Evolutionary conservation across 208 protist genomes (phyloP).

Genomic region (Endotrypanum monterogeii): DNA sequence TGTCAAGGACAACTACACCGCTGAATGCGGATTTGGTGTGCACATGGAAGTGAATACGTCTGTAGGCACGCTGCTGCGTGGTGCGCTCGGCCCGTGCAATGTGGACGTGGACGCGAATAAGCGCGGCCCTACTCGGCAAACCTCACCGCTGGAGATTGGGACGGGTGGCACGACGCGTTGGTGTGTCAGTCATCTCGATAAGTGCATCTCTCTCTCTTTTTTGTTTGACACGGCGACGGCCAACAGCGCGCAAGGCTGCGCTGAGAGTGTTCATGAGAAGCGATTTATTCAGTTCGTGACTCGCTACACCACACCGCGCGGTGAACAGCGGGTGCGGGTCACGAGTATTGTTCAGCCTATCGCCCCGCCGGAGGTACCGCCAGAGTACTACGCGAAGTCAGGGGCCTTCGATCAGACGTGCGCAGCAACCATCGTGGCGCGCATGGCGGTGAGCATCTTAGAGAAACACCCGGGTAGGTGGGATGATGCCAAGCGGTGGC

Average conservation of each 20-base stretch:
- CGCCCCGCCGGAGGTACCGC: slow-evolving; percentile 38
- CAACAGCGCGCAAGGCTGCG: slow-evolving; percentile 19
- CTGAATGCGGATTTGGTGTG: slow-evolving; percentile 62
- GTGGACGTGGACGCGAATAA: slow-evolving; percentile 57
- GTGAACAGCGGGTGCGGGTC: slow-evolving; percentile 86
- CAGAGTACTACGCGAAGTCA: slow-evolving; percentile 50
- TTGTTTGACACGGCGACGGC: slow-evolving; percentile 84
- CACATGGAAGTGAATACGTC: slow-evolving; percentile 75
- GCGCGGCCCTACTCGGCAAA: slow-evolving; percentile 17
- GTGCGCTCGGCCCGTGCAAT: slow-evolving; percentile 71
- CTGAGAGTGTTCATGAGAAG: slow-evolving; percentile 26
- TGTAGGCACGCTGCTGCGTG: slow-evolving; percentile 70
- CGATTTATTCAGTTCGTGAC: slow-evolving; percentile 96
- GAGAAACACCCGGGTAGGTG: slow-evolving; percentile 71
- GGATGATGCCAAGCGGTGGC: slow-evolving; percentile 96
- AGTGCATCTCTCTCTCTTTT: slow-evolving; percentile 58
- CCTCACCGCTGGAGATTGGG: slow-evolving; percentile 68
- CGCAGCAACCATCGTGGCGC: slow-evolving; percentile 71
- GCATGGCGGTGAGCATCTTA: slow-evolving; percentile 73
- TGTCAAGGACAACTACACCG: slow-evolving; percentile 26
- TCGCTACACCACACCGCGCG: slow-evolving; percentile 86
- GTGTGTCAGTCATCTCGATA: slow-evolving; percentile 64
- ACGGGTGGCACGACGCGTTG: slow-evolving; percentile 63
- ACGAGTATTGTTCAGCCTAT: slow-evolving; percentile 82
- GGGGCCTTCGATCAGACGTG: slow-evolving; percentile 97